phyloP scores from a whole-genome alignment of 106 monocot species.

The Allium fistulosum region DNA sequence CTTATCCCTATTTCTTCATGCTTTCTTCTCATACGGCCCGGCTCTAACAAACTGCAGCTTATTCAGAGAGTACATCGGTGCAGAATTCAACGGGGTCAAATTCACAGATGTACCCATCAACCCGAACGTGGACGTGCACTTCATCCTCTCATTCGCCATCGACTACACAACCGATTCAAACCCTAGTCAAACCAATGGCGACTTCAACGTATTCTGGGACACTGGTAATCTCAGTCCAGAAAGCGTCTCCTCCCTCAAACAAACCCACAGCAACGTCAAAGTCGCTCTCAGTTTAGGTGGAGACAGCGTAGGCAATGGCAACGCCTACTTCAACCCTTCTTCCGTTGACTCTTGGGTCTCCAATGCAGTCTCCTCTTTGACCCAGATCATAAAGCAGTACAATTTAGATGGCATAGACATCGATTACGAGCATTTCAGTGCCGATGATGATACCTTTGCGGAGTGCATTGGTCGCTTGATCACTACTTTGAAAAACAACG shows the following conservation, averaged over 20 bases:
- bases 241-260: conserved; percentile 7
- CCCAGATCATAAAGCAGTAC: too few species aligned
- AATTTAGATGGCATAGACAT: too few species aligned
- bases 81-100: conserved; percentile 9
- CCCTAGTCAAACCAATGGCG: conserved; percentile 9
- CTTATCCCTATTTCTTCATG: too few species aligned
- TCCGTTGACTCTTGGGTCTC: too few species aligned
- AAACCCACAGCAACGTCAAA: conserved; percentile 8
- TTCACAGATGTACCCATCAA: conserved; percentile 22
- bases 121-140: conserved; percentile 22
- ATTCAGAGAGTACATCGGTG: conserved; percentile 24
- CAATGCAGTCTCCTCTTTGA: too few species aligned
- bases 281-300: conserved; percentile 12
- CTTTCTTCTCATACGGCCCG: too few species aligned
- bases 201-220: conserved; percentile 20
- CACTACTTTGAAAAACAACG: too few species aligned
- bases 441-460: too few species aligned
- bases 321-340: too few species aligned
- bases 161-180: conserved; percentile 14
- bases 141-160: conserved; percentile 42
- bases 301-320: too few species aligned
- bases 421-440: too few species aligned
- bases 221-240: conserved; percentile 11
- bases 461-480: too few species aligned
- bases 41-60: conserved; percentile 3